A percentile compares a stretch with the other conserved stretches of the same genome.
These are phyloP conservation scores for Erodium trifolium DNA, from an alignment of 441 rosid genomes.

Conservation along the genomic window DNA sequence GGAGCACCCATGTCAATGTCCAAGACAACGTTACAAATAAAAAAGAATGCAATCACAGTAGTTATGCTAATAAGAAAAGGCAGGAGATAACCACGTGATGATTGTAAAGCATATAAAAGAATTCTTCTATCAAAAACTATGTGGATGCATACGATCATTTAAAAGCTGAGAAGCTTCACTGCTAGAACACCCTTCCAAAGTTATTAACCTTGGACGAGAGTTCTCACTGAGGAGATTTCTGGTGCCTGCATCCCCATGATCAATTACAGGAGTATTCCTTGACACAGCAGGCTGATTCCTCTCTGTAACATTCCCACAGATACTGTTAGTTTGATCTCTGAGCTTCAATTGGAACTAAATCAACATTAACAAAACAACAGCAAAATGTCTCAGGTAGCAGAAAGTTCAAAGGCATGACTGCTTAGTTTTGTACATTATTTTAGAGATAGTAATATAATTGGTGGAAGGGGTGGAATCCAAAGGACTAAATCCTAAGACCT, in stretches of 20 bases:
- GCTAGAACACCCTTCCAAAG: constrained; percentile 46
- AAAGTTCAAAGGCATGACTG: background rate
- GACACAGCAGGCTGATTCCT: constrained; percentile 29
- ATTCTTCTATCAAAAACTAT: constrained; percentile 2
- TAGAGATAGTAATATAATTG: background rate
- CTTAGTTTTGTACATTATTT: background rate
- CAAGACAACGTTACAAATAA: no score
- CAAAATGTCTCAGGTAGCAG: background rate
- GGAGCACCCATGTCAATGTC: no score
- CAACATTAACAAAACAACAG: constrained; percentile 6
- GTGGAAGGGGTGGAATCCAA: background rate
- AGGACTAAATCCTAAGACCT: background rate
- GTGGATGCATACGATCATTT: constrained; percentile 41
- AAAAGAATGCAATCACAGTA: no score
- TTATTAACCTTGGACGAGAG: constrained; percentile 28
- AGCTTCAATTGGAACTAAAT: constrained; percentile 25
- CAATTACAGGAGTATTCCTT: constrained; percentile 26
- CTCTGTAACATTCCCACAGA: constrained; percentile 43
- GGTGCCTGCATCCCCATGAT: constrained; percentile 34
- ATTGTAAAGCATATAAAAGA: no score
- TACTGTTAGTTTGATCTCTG: constrained; percentile 33
- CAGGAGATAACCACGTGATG: constrained; percentile 5
- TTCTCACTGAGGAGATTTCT: constrained; percentile 22
- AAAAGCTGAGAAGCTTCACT: constrained; percentile 51
- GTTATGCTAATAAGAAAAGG: constrained; percentile 4